Evolutionary conservation across 1,284 basidiomycete species (phyloP).

Genomic region (Malassezia vespertilionis): DNA sequence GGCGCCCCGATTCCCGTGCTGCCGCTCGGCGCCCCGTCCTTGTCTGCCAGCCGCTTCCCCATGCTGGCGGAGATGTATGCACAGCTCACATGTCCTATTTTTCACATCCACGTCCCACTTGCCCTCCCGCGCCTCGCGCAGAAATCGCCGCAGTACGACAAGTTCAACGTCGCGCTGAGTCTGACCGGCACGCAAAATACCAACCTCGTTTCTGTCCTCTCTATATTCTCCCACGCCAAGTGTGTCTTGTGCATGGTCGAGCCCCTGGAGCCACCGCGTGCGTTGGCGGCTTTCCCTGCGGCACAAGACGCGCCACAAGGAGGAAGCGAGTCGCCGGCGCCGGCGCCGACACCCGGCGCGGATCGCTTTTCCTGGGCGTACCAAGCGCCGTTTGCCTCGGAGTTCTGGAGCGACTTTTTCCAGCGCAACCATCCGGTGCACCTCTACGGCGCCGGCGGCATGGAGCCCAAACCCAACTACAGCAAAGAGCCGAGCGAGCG

Average conservation of each 20-base stretch:
- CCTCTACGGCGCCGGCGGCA: constrained; percentile 24
- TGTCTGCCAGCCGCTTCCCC: constrained; percentile 42
- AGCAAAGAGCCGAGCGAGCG: constrained; percentile 45
- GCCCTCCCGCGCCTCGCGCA: constrained; percentile 43
- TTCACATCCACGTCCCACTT: constrained; percentile 48
- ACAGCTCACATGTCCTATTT: constrained; percentile 48
- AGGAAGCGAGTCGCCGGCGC: no score
- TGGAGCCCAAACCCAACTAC: constrained; percentile 28
- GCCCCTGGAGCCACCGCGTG: constrained; percentile 36
- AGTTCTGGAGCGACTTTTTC: constrained; percentile 47
- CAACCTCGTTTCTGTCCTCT: constrained; percentile 42
- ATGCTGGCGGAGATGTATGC: constrained; percentile 45
- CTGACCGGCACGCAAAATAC: constrained; percentile 35
- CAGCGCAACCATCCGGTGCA: constrained; percentile 44
- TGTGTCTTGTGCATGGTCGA: constrained; percentile 43
- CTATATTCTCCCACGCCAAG: constrained; percentile 47
- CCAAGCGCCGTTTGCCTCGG: constrained; percentile 45
- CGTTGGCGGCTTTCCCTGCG: constrained; percentile 19
- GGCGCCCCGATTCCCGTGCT: constrained; percentile 29
- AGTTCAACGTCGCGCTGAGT: constrained; percentile 41
- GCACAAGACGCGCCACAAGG: not conserved
- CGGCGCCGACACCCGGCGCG: not conserved
- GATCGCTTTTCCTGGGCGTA: constrained; percentile 37
- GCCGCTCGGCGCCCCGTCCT: constrained; percentile 27
- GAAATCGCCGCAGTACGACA: constrained; percentile 28